phyloP scores from a whole-genome alignment of 345 rosid species.

The Raphanus raphanistrum region DNA sequence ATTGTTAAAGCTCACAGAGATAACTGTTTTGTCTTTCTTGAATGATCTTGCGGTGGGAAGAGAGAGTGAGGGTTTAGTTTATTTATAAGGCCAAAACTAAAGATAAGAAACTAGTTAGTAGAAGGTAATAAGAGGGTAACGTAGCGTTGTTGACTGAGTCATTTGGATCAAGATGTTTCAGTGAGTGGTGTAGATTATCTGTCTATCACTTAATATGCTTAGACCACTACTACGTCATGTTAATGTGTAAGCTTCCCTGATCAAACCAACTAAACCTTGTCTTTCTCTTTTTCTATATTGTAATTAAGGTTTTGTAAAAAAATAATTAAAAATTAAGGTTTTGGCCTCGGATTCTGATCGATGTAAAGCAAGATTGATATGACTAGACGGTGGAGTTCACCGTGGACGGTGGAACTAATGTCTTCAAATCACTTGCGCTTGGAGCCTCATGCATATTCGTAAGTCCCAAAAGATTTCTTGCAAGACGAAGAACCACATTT shows the following conservation, averaged over 20 bases:
- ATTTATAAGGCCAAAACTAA: no score
- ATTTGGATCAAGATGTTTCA: slow-evolving; percentile 1
- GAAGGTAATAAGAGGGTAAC: neutral
- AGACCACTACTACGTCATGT: slow-evolving; percentile 19
- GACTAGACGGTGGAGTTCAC: no score
- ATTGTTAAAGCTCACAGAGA: slow-evolving; percentile 9
- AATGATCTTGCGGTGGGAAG: neutral
- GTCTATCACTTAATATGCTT: neutral
- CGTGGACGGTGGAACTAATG: no score
- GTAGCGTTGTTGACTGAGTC: neutral
- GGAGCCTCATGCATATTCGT: slow-evolving; percentile 27
- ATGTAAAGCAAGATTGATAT: neutral
- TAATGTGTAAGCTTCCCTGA: no score
- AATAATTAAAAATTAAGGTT: no score
- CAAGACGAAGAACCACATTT: neutral
- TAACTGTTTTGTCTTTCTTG: neutral
- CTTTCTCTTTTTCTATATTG: no score
- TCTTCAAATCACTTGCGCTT: slow-evolving; percentile 38
- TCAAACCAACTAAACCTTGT: no score
- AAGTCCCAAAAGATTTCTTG: slow-evolving; percentile 31
- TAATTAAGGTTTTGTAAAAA: no score
- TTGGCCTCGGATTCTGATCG: no score
- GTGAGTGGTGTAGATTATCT: neutral
- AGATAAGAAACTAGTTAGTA: neutral
- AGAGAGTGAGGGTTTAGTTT: neutral